phyloP scores from a whole-genome alignment of 2,329 filamentous ascomycete genomes.

The Akanthomyces uredinophilus region DNA sequence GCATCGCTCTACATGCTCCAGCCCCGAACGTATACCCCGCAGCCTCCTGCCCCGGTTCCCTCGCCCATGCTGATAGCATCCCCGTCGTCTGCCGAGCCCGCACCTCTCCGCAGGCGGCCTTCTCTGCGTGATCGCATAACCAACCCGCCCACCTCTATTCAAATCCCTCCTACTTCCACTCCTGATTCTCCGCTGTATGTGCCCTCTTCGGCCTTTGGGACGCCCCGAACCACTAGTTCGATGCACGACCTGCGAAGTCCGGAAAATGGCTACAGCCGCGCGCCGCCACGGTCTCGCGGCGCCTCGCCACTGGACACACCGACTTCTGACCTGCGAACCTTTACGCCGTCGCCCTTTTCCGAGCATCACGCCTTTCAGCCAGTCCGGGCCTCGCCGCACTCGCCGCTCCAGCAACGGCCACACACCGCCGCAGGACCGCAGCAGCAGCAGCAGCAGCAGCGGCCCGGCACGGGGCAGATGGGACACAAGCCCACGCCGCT shows the following conservation, averaged over 20 bases:
- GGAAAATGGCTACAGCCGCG: not conserved
- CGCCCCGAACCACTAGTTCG: conserved; percentile 21
- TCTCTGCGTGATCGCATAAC: conserved; percentile 51
- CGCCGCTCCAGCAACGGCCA: conserved; percentile 55
- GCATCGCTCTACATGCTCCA: conserved; percentile 49
- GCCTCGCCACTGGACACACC: conserved; percentile 26
- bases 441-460: conserved; percentile 21
- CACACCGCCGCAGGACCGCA: conserved; percentile 41
- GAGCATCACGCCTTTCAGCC: conserved; percentile 57
- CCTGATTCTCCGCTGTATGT: conserved; percentile 19
- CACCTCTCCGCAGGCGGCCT: conserved; percentile 32
- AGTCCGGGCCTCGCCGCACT: conserved; percentile 58
- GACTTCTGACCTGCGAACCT: conserved; percentile 33
- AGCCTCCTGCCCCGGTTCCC: conserved; percentile 42
- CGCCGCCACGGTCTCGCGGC: not conserved
- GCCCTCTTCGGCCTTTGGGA: conserved; percentile 30
- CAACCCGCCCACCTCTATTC: conserved; percentile 48
- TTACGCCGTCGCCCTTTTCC: conserved; percentile 45
- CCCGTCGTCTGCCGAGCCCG: conserved; percentile 15
- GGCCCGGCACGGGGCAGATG: conserved; percentile 31
- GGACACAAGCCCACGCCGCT: conserved; percentile 49
- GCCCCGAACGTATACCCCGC: conserved; percentile 53
- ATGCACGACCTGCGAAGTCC: conserved; percentile 13
- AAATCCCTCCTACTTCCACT: conserved; percentile 39
- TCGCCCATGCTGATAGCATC: conserved; percentile 38